A percentile compares a stretch with the other conserved stretches of the same genome.
Evolutionary conservation across 2,329 filamentous ascomycete genomes (phyloP).

Genomic region (Aulographum hederae): DNA sequence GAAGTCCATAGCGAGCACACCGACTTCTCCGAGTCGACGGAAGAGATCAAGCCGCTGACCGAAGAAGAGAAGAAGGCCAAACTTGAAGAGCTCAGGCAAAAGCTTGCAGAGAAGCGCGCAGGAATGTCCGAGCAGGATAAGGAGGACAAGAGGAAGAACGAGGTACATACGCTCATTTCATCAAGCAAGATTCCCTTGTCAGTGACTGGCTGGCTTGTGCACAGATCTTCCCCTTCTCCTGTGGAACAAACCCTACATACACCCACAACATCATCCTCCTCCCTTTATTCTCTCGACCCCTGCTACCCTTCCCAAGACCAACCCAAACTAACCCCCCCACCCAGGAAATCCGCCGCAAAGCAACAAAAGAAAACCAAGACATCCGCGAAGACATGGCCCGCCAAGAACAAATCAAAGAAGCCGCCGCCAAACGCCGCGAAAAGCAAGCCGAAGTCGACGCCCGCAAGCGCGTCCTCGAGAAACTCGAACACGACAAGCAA

Average conservation of each 20-base stretch:
- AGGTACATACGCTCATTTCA: slow-evolving; percentile 40
- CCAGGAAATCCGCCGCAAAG: slow-evolving; percentile 58
- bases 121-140: slow-evolving; percentile 54
- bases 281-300: too few species aligned
- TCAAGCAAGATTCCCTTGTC: too few species aligned
- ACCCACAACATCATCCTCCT: too few species aligned
- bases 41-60: slow-evolving; percentile 78
- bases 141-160: slow-evolving; percentile 67
- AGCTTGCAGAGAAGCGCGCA: slow-evolving; percentile 54
- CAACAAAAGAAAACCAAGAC: slow-evolving; percentile 76
- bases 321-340: not conserved
- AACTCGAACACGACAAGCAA: slow-evolving; percentile 89
- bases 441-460: slow-evolving; percentile 73
- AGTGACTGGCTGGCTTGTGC: too few species aligned
- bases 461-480: slow-evolving; percentile 75
- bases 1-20: slow-evolving; percentile 53
- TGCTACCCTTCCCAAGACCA: not conserved
- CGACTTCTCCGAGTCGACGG: slow-evolving; percentile 84
- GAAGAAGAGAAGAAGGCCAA: slow-evolving; percentile 78
- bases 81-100: slow-evolving; percentile 55
- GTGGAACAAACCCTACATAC: too few species aligned
- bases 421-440: slow-evolving; percentile 68
- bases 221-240: too few species aligned
- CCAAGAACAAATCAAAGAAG: slow-evolving; percentile 86
- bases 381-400: slow-evolving; percentile 73